Percentiles rank a stretch among this genome's conserved stretches.
These are phyloP conservation scores for Tuctoria greenei DNA, from an alignment of 176 grass and related monocot genomes.

Conservation along the genomic window DNA sequence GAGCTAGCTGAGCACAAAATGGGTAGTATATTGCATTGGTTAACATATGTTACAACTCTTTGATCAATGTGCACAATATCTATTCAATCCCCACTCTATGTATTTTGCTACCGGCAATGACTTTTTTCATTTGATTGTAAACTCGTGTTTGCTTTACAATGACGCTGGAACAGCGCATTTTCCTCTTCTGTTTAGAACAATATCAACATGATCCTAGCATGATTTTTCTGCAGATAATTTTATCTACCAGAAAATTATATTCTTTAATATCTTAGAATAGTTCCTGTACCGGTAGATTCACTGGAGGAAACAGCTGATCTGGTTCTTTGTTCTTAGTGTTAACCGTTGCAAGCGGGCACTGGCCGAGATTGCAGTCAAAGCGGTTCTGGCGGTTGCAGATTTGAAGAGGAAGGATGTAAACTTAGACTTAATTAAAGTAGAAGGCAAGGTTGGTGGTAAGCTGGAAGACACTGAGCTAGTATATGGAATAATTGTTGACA, in stretches of 20 bases:
- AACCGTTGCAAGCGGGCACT: constrained; percentile 74
- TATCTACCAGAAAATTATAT: constrained; percentile 16
- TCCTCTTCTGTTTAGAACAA: neutral
- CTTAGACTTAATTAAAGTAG: constrained; percentile 93
- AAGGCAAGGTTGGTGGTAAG: constrained; percentile 94
- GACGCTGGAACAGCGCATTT: neutral
- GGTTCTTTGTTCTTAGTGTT: constrained; percentile 54
- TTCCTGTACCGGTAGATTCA: neutral
- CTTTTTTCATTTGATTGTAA: neutral
- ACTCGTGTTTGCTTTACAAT: neutral
- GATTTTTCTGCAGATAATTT: neutral
- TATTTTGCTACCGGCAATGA: neutral
- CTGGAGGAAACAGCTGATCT: constrained; percentile 1
- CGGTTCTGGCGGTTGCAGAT: constrained; percentile 96
- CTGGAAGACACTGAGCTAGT: constrained; percentile 92
- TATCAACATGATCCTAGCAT: constrained; percentile 7
- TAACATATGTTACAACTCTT: neutral
- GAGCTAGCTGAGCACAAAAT: neutral
- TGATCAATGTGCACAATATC: neutral
- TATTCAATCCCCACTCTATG: neutral
- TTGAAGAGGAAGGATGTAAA: constrained; percentile 98
- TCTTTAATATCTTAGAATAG: neutral
- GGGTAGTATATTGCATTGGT: neutral
- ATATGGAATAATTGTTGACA: constrained; percentile 89
- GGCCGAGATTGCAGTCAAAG: constrained; percentile 89